Conservation (phyloP, 768 basidiomycete genomes). For the Tulasnella sp. region DNA sequence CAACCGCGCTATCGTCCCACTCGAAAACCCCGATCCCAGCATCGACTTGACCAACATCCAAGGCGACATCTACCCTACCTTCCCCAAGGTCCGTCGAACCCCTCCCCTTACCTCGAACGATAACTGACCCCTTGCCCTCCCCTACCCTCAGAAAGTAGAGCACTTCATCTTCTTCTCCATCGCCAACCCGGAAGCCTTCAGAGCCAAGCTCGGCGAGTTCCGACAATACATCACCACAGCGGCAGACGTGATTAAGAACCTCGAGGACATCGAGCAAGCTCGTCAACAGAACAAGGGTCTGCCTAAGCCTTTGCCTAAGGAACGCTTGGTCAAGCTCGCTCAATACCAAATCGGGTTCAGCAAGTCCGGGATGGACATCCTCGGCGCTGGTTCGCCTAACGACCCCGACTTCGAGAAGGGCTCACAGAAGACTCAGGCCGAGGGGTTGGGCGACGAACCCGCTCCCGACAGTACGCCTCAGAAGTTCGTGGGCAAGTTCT, state of each 20-base stretch:
- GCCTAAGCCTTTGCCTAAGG: not conserved
- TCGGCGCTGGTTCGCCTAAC: not conserved
- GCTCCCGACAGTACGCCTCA: not conserved
- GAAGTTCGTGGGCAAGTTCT: not conserved
- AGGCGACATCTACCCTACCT: conserved; percentile 2
- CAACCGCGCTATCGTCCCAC: not conserved
- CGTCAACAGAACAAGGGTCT: not conserved
- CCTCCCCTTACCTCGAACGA: not conserved
- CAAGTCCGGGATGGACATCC: not conserved
- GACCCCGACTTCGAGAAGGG: not conserved
- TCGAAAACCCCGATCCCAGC: not conserved
- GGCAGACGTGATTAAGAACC: not conserved
- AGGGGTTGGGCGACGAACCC: not conserved
- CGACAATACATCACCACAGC: conserved; percentile 7
- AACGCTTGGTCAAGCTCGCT: not conserved
- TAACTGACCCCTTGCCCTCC: too few relatives aligned
- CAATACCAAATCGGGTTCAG: conserved; percentile 3
- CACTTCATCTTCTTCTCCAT: conserved; percentile 12
- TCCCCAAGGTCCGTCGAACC: not conserved
- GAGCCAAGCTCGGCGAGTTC: not conserved
- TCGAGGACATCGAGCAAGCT: not conserved
- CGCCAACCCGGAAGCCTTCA: not conserved
- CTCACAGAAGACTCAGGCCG: not conserved
- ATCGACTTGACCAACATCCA: not conserved
- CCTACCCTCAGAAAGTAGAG: not conserved